These are phyloP conservation scores for Dysphania ambrosioides DNA, from an alignment of 148 eudicot species.

Conservation along the genomic window DNA sequence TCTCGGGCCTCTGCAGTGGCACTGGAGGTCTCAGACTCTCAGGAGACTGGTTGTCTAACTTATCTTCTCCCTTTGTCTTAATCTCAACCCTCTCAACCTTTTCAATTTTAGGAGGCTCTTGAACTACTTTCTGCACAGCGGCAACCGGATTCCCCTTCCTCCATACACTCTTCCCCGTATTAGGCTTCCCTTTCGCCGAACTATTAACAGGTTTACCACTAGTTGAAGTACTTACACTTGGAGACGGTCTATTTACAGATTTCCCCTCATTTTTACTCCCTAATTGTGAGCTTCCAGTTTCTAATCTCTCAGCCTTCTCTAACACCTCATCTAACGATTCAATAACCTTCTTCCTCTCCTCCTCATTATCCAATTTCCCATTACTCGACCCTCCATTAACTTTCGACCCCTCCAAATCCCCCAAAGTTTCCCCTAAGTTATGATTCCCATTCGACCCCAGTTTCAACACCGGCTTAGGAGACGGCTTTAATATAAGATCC, in stretches of 20 bases:
- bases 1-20: constrained; percentile 55
- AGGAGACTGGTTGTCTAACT: constrained; percentile 34
- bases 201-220: constrained; percentile 50
- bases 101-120: constrained; percentile 44
- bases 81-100: constrained; percentile 35
- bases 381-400: constrained; percentile 31
- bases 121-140: constrained; percentile 52
- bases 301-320: constrained; percentile 89
- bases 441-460: constrained; percentile 40
- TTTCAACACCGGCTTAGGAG: constrained; percentile 69
- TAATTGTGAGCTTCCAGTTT: constrained; percentile 33
- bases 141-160: constrained; percentile 78
- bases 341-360: constrained; percentile 69
- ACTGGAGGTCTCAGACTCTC: constrained; percentile 43
- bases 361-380: constrained; percentile 37
- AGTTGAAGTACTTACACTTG: constrained; percentile 34
- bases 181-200: constrained; percentile 40
- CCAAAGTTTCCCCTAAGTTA: constrained; percentile 30
- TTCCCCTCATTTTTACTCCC: constrained; percentile 35
- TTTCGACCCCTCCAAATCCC: constrained; percentile 33
- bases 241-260: constrained; percentile 45
- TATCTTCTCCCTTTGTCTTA: constrained; percentile 29
- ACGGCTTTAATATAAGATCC: constrained; percentile 61
- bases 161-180: constrained; percentile 78
- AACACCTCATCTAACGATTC: constrained; percentile 90